Evolutionary conservation across 148 eudicot genomes (phyloP).

Genomic region (Rhododendron henanense): DNA sequence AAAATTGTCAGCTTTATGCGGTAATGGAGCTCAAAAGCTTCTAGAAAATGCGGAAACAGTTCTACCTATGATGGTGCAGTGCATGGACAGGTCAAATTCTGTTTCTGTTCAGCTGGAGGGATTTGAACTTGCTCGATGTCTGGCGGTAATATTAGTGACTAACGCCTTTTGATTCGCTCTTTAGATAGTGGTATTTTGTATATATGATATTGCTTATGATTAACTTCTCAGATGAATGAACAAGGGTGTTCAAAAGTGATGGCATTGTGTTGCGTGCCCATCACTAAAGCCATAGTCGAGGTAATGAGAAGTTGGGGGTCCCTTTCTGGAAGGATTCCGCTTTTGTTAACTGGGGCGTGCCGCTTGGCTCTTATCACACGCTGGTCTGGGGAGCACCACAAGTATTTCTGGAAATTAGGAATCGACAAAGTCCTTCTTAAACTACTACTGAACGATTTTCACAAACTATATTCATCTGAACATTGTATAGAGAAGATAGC

Average conservation of each 20-base stretch:
- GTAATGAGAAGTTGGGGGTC: constrained; percentile 38
- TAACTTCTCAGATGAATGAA: constrained; percentile 52
- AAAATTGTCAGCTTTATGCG: constrained; percentile 62
- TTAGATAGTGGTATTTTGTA: neutral
- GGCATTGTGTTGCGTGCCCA: constrained; percentile 46
- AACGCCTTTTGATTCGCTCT: neutral
- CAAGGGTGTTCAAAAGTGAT: constrained; percentile 45
- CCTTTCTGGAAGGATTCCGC: constrained; percentile 30
- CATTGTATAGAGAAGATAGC: constrained; percentile 44
- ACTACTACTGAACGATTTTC: constrained; percentile 39
- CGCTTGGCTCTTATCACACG: constrained; percentile 63
- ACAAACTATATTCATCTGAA: constrained; percentile 22
- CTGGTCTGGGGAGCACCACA: constrained; percentile 79
- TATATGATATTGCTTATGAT: constrained; percentile 7
- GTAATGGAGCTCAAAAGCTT: constrained; percentile 69
- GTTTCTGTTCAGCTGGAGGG: constrained; percentile 46
- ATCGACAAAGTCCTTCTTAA: constrained; percentile 49
- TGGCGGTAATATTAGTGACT: constrained; percentile 44
- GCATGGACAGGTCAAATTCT: constrained; percentile 48
- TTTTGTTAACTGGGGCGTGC: constrained; percentile 56
- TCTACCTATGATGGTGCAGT: constrained; percentile 37
- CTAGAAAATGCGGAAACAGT: constrained; percentile 42
- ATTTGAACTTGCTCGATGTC: constrained; percentile 53
- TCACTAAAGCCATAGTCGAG: constrained; percentile 45
- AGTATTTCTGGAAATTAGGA: constrained; percentile 61